phyloP scores from a whole-genome alignment of 495 filamentous ascomycete species.

The Baudoinia panamericana region DNA sequence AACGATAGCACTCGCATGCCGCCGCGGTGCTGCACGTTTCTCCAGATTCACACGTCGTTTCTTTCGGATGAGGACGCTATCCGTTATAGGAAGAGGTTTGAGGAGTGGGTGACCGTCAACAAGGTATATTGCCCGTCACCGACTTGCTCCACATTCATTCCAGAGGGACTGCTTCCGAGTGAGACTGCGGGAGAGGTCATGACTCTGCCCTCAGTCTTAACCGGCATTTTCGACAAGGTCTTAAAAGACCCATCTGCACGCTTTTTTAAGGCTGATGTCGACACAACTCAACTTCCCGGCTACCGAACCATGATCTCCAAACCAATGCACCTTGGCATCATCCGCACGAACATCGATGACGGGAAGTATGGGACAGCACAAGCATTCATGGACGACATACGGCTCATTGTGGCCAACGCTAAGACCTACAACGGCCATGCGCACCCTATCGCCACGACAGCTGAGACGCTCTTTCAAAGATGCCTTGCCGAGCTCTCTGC shows the following conservation, averaged over 20 bases:
- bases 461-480: neutral
- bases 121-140: slow-evolving; percentile 27
- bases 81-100: slow-evolving; percentile 22
- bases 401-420: slow-evolving; percentile 6
- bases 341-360: neutral
- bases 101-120: slow-evolving; percentile 27
- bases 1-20: slow-evolving; percentile 23
- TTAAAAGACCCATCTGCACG: neutral
- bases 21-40: slow-evolving; percentile 22
- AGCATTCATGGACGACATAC: slow-evolving; percentile 11
- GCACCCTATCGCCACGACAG: slow-evolving; percentile 9
- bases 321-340: slow-evolving; percentile 8
- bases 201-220: neutral
- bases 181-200: neutral
- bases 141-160: slow-evolving; percentile 25
- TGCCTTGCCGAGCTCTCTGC: neutral
- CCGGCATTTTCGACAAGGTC: slow-evolving; percentile 1
- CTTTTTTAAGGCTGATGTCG: slow-evolving; percentile 9
- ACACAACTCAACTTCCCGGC: slow-evolving; percentile 1
- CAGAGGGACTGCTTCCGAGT: slow-evolving; percentile 15
- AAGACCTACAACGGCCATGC: slow-evolving; percentile 7
- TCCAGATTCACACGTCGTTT: slow-evolving; percentile 21
- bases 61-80: slow-evolving; percentile 16
- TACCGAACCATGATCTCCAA: neutral
- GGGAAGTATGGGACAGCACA: no score